Evolutionary conservation across 768 basidiomycete species (phyloP), one percentile per base, ranked within the genome.

Genomic region (Mycena amicta): DNA sequence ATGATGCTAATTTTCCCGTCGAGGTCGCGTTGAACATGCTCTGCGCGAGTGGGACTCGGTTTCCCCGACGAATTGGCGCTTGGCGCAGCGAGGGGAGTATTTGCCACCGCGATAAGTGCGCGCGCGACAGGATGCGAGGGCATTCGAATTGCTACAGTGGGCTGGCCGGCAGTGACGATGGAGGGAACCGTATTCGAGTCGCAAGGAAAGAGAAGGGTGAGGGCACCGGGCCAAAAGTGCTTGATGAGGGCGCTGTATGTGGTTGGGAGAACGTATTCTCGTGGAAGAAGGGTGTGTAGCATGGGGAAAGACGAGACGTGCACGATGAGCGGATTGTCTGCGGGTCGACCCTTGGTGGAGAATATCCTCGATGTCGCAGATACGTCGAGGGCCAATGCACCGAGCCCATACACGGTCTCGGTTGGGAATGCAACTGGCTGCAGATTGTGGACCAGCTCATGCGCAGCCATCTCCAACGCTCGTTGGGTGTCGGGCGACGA

Each of bases 351-450:
- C 68, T 99, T 99, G 51, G 89, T 89, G 18, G 82, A 72, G 73
- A 94, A 99, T 66, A 99, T 95, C 65, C 80, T 81, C 2, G 80
- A 68, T 4, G 85, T 83, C 2, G 95, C 93, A 16, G 73, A 62
- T 6, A 81, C 62, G 65, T 85, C 76, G 45, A 93, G 75, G 0
- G 96, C 94, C 22, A 87, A 74, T 0, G 94, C 97, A 27, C 92
- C 97, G n/a, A 99, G 85, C 1, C 97, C 97, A 72, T 98, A 99
- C 12, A 99, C 97, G 0, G 97, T 98, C 74, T 99, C 97, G 28
- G 97, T 98, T 0, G 97, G 96, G 69, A 99, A 92, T 0, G 89
- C 95, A 55, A 98, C 89, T 22, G 83, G 79, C 56, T 84, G 76
- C 16, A 72, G 66, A 23, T 74, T 74, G 30, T 80, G 64, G 46